These are phyloP conservation scores for Hypomontagnella monticulosa DNA, from an alignment of 495 filamentous ascomycete species.

Conservation along the genomic window DNA sequence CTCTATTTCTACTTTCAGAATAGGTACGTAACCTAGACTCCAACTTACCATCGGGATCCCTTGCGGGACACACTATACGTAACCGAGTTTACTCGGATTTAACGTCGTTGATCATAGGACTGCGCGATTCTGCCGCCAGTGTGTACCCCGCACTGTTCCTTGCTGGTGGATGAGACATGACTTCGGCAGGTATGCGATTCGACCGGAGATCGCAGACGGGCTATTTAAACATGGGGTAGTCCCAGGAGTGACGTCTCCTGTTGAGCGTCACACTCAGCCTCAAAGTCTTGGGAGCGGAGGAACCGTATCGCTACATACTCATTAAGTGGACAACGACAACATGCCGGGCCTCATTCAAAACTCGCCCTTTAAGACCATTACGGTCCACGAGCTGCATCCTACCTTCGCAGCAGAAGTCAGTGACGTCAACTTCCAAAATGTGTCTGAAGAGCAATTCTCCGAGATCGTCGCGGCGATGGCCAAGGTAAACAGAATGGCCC, in stretches of 20 bases:
- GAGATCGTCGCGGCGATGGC: conserved; percentile 60
- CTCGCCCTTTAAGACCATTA: conserved; percentile 48
- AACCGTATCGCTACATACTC: neutral
- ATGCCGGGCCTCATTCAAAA: conserved; percentile 45
- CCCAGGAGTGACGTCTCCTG: neutral
- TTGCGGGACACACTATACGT: neutral
- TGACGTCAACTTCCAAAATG: conserved; percentile 60
- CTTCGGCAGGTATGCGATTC: conserved; percentile 43
- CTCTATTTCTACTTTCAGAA: neutral
- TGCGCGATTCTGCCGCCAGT: conserved; percentile 30
- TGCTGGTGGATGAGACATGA: conserved; percentile 23
- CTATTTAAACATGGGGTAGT: conserved; percentile 17
- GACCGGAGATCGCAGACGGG: conserved; percentile 3
- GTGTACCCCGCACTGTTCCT: conserved; percentile 38
- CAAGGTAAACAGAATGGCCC: conserved; percentile 49
- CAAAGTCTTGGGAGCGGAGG: neutral
- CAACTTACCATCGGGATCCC: conserved; percentile 13
- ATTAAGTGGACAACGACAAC: conserved; percentile 5
- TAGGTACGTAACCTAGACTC: neutral
- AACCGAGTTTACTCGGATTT: conserved; percentile 7
- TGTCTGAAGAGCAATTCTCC: conserved; percentile 56
- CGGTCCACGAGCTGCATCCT: conserved; percentile 58
- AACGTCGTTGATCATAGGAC: conserved; percentile 32
- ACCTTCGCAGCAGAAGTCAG: conserved; percentile 65
- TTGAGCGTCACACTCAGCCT: neutral